phyloP scores from a whole-genome alignment of 2,329 filamentous ascomycete genomes.

The Paraphaeosphaeria minitans region DNA sequence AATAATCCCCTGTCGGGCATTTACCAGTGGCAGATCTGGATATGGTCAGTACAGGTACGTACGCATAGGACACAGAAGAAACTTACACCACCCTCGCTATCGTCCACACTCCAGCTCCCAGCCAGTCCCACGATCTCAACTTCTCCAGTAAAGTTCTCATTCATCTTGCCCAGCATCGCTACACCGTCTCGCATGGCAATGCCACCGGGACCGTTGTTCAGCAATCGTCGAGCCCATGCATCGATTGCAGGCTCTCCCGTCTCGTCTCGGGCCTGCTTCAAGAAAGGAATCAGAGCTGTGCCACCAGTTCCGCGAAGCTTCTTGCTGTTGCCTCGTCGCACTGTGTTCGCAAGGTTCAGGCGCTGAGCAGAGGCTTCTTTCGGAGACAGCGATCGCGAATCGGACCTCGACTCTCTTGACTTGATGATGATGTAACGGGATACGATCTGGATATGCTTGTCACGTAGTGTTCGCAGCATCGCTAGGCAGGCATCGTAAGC shows the following conservation, averaged over 20 bases:
- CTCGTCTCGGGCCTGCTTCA: constrained; percentile 96
- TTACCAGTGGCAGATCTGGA: constrained; percentile 37
- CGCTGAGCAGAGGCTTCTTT: constrained; percentile 52
- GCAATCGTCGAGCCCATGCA: constrained; percentile 63
- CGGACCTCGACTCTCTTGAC: constrained; percentile 72
- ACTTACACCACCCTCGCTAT: constrained; percentile 66
- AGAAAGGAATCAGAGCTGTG: constrained; percentile 89
- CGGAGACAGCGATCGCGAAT: constrained; percentile 65
- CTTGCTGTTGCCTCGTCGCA: constrained; percentile 49
- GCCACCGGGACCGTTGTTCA: constrained; percentile 58
- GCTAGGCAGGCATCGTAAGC: constrained; percentile 91
- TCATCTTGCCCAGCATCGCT: constrained; percentile 56
- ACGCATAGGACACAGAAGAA: neutral
- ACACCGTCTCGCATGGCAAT: constrained; percentile 38
- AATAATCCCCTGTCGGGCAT: neutral
- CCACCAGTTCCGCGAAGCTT: constrained; percentile 89
- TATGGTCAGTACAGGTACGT: constrained; percentile 10
- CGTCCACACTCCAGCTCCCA: constrained; percentile 87
- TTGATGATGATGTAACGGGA: constrained; percentile 94
- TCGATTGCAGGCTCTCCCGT: constrained; percentile 89
- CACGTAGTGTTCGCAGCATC: constrained; percentile 77
- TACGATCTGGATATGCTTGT: constrained; percentile 96
- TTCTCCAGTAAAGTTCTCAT: constrained; percentile 59
- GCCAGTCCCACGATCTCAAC: constrained; percentile 73
- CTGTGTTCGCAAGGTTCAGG: constrained; percentile 63